Evolutionary conservation across 805 yeast genomes (phyloP).

Genomic region (Kurtzmaniella cleridarum): DNA sequence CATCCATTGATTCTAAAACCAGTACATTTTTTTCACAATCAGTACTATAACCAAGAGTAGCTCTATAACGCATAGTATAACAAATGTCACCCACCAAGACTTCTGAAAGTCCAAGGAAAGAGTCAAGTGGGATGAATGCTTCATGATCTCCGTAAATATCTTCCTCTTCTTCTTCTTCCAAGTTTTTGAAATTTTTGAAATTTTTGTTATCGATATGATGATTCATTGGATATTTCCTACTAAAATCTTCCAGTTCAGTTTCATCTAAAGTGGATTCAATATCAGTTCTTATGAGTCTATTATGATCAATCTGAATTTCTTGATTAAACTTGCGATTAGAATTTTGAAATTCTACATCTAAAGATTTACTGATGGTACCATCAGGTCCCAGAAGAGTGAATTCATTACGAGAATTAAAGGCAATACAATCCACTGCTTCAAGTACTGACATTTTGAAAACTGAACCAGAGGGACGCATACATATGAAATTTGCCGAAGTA

Average conservation of each 20-base stretch:
- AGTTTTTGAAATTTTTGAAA: neutral
- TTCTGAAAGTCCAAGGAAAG: constrained; percentile 27
- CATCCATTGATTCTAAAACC: constrained; percentile 50
- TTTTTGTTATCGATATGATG: neutral
- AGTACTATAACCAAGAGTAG: constrained; percentile 65
- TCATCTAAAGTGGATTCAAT: constrained; percentile 27
- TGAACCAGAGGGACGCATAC: constrained; percentile 89
- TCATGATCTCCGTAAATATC: constrained; percentile 16
- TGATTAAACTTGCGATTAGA: neutral
- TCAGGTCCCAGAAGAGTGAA: constrained; percentile 54
- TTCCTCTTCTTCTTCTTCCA: constrained; percentile 5
- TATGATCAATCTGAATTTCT: neutral
- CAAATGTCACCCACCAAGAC: constrained; percentile 71
- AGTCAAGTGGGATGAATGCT: constrained; percentile 23
- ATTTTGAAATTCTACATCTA: constrained; percentile 20
- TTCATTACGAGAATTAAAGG: constrained; percentile 67
- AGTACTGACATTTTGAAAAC: constrained; percentile 72
- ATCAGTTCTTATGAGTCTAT: constrained; percentile 8
- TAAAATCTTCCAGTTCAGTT: constrained; percentile 16
- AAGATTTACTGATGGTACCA: constrained; percentile 46
- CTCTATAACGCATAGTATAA: constrained; percentile 64
- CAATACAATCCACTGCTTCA: constrained; percentile 58
- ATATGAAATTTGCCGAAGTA: constrained; percentile 64
- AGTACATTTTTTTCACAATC: constrained; percentile 61
- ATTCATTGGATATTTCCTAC: constrained; percentile 15